Conservation (phyloP, 2,329 filamentous ascomycete species). For the Cladobotryum mycophilum region DNA sequence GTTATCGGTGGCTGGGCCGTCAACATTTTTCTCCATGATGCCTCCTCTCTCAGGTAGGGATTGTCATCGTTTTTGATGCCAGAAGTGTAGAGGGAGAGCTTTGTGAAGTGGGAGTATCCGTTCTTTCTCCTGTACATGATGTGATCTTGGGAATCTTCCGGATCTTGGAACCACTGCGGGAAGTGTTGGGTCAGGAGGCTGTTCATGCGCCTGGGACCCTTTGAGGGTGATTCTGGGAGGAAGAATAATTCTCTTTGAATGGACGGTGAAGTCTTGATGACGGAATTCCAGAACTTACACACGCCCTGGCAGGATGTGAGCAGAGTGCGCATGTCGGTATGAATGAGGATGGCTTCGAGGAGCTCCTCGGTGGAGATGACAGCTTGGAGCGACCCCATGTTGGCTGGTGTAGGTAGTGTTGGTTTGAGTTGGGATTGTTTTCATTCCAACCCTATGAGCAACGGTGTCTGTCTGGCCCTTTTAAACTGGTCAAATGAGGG, state of each 20-base stretch:
- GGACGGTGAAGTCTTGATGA: neutral
- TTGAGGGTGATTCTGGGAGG: neutral
- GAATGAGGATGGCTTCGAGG: conserved; percentile 21
- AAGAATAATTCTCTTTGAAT: conserved; percentile 6
- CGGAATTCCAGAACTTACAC: conserved; percentile 16
- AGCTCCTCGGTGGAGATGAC: conserved; percentile 20
- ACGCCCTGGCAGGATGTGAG: conserved; percentile 21
- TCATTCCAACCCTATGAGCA: too few relatives aligned
- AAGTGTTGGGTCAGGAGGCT: conserved; percentile 6
- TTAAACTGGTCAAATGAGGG: too few relatives aligned
- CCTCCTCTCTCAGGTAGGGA: conserved; percentile 11
- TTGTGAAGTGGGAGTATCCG: neutral
- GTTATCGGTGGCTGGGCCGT: conserved; percentile 14
- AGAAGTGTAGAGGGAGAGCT: neutral
- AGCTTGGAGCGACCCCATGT: neutral
- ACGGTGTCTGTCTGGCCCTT: too few relatives aligned
- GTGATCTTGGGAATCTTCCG: neutral
- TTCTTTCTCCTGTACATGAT: neutral
- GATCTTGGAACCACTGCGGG: conserved; percentile 5
- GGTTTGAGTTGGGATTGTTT: too few relatives aligned
- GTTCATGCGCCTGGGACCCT: neutral
- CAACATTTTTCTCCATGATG: conserved; percentile 20
- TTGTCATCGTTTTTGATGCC: neutral
- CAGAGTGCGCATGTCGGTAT: conserved; percentile 21
- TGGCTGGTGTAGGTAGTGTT: neutral